These are phyloP conservation scores for Rhinocladiella similis DNA, from an alignment of 2,329 filamentous ascomycete genomes.

Conservation along the genomic window DNA sequence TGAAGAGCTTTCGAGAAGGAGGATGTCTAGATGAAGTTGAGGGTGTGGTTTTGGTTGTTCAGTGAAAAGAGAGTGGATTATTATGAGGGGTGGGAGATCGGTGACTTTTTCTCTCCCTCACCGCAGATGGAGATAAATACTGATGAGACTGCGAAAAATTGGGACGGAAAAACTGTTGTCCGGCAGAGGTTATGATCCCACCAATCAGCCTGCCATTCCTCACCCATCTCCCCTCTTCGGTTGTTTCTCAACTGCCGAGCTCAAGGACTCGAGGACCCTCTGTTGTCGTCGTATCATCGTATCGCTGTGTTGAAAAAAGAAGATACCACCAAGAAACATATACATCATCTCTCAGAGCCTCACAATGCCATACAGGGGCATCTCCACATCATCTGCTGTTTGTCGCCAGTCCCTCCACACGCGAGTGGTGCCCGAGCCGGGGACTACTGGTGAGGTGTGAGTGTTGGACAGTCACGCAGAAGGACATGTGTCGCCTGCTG, in stretches of 20 bases:
- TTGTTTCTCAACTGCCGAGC: not conserved
- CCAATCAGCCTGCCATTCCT: not conserved
- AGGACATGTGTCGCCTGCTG: not conserved
- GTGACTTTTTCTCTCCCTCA: slow-evolving; percentile 9
- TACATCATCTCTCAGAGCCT: not conserved
- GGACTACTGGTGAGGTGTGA: too few species aligned
- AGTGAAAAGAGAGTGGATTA: not conserved
- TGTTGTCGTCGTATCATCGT: not conserved
- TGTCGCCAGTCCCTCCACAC: too few species aligned
- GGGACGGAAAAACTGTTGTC: not conserved
- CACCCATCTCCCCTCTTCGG: not conserved
- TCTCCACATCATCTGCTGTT: too few species aligned
- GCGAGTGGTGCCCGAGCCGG: too few species aligned
- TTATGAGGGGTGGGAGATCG: slow-evolving; percentile 1
- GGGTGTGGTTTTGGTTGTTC: too few species aligned
- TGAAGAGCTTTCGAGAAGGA: not conserved
- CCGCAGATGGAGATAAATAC: not conserved
- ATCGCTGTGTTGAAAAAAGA: too few species aligned
- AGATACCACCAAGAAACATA: too few species aligned
- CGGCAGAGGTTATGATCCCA: not conserved
- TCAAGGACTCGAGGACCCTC: not conserved
- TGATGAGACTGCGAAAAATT: slow-evolving; percentile 4
- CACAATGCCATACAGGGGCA: too few species aligned
- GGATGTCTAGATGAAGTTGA: not conserved
- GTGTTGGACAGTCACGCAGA: not conserved